Evolutionary conservation across 1,284 basidiomycete genomes (phyloP).

Genomic region (Earliella scabrosa): DNA sequence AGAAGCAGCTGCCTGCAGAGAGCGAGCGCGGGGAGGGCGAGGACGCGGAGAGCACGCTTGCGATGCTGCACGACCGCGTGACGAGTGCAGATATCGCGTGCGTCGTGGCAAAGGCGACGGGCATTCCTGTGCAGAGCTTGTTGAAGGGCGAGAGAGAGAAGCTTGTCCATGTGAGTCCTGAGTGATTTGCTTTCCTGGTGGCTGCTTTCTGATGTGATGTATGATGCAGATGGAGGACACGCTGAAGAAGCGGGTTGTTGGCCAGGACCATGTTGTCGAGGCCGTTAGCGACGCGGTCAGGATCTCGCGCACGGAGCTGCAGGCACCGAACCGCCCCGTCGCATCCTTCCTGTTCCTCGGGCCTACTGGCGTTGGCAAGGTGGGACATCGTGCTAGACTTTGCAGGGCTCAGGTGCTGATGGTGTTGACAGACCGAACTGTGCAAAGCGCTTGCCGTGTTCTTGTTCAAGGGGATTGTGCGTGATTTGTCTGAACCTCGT

Average conservation of each 20-base stretch:
- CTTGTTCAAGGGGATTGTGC: constrained; percentile 84
- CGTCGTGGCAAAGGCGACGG: constrained; percentile 89
- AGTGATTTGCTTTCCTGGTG: not conserved
- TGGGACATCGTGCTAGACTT: constrained; percentile 27
- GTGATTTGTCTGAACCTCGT: constrained; percentile 36
- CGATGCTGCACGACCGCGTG: constrained; percentile 86
- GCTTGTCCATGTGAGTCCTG: constrained; percentile 84
- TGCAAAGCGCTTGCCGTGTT: constrained; percentile 87
- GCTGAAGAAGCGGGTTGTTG: constrained; percentile 79
- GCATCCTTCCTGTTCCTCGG: constrained; percentile 93
- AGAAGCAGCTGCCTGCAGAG: constrained; percentile 75
- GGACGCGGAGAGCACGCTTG: constrained; percentile 49
- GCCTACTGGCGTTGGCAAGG: constrained; percentile 87
- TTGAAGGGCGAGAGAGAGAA: constrained; percentile 91
- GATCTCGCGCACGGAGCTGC: constrained; percentile 88
- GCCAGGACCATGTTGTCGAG: constrained; percentile 84
- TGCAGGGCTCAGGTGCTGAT: not conserved
- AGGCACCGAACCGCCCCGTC: constrained; percentile 85
- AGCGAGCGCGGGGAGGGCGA: constrained; percentile 49
- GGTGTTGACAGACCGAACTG: constrained; percentile 71
- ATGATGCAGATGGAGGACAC: constrained; percentile 79
- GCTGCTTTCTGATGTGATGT: too few species aligned
- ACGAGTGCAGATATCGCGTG: constrained; percentile 88
- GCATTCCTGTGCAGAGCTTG: constrained; percentile 89
- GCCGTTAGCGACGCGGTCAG: constrained; percentile 89